Percentiles rank a stretch among this genome's conserved stretches.
Conservation (phyloP, 371 early-diverging fungal species). For the Actinomortierella ambigua region DNA sequence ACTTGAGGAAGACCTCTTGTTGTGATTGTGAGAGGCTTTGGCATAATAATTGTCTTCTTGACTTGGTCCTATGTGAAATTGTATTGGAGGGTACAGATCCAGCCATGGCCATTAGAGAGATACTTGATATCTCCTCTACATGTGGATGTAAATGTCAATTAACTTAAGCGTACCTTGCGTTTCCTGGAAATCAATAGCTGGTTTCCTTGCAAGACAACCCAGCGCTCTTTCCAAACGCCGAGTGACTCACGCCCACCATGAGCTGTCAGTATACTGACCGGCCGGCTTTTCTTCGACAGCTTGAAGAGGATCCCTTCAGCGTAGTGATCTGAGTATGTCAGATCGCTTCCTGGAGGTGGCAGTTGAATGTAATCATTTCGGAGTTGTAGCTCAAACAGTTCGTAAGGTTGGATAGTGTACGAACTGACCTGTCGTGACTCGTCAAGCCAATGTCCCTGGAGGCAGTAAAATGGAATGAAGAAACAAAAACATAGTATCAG, state of each 20-base stretch:
- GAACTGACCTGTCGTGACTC: constrained; percentile 31
- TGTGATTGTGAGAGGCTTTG: constrained; percentile 8
- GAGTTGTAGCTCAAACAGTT: constrained; percentile 31
- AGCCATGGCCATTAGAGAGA: too few relatives aligned
- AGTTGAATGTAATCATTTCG: constrained; percentile 25
- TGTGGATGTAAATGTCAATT: too few relatives aligned
- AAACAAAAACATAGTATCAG: not conserved
- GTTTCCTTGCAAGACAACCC: constrained; percentile 38
- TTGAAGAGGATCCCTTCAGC: constrained; percentile 37
- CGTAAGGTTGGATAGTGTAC: constrained; percentile 23
- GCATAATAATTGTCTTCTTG: constrained; percentile 19
- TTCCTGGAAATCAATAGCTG: constrained; percentile 22
- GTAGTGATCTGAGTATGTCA: constrained; percentile 30
- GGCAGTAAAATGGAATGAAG: not conserved
- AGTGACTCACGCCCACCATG: constrained; percentile 7
- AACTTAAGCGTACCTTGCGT: too few relatives aligned
- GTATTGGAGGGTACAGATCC: too few relatives aligned
- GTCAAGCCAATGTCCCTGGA: constrained; percentile 41
- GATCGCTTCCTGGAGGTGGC: constrained; percentile 15
- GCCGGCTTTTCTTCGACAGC: constrained; percentile 22
- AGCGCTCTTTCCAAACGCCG: constrained; percentile 34
- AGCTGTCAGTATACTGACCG: constrained; percentile 19
- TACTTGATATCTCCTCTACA: too few relatives aligned
- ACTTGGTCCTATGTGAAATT: constrained; percentile 19
- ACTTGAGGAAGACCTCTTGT: constrained; percentile 13